Conservation (phyloP, 306 rosid genomes). For the Cicer yamashitae region DNA sequence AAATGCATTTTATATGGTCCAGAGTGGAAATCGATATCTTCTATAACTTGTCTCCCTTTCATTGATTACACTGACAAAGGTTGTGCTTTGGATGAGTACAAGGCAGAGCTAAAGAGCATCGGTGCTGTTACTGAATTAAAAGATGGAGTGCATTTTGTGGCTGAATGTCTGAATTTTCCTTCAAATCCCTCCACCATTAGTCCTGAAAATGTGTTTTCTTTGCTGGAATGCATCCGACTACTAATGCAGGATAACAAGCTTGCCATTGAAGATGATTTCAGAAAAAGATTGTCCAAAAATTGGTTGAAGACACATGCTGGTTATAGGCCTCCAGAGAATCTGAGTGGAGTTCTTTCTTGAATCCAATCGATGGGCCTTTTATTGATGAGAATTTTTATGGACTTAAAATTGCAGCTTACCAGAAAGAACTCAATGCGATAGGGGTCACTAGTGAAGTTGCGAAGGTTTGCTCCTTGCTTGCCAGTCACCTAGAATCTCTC, state of each 20-base stretch:
- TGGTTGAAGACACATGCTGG: constrained; percentile 78
- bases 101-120: constrained; percentile 61
- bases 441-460: constrained; percentile 59
- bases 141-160: constrained; percentile 59
- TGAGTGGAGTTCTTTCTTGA: constrained; percentile 49
- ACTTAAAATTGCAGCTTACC: constrained; percentile 50
- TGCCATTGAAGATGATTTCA: constrained; percentile 44
- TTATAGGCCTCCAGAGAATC: constrained; percentile 56
- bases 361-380: constrained; percentile 71
- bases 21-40: constrained; percentile 66
- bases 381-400: constrained; percentile 64
- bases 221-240: constrained; percentile 59
- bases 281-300: constrained; percentile 46
- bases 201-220: constrained; percentile 52
- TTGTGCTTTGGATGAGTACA: constrained; percentile 60
- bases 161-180: constrained; percentile 52
- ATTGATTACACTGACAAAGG: constrained; percentile 60
- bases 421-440: constrained; percentile 59
- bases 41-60: constrained; percentile 72
- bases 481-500: constrained; percentile 22
- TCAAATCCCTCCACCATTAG: constrained; percentile 48
- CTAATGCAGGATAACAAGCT: constrained; percentile 48
- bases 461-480: constrained; percentile 56
- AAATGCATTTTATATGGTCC: constrained; percentile 67
- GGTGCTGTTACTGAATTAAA: constrained; percentile 61